phyloP scores from a whole-genome alignment of 495 filamentous ascomycete species.

The Trichodelitschia bisporula region DNA sequence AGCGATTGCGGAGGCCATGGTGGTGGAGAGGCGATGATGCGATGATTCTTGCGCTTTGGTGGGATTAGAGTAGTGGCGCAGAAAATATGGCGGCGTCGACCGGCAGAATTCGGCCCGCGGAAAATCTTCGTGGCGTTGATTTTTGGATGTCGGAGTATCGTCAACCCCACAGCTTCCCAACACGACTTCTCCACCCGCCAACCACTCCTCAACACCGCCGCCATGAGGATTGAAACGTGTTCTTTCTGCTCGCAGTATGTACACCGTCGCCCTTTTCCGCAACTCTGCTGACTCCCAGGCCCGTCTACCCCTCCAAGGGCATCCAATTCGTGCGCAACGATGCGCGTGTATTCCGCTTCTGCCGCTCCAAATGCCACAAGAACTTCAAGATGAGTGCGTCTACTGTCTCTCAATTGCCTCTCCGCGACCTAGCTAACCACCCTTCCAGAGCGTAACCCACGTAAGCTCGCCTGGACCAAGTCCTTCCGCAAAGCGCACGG shows the following conservation, averaged over 20 bases:
- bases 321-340: constrained; percentile 69
- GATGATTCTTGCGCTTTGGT: neutral
- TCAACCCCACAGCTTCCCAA: too few species aligned
- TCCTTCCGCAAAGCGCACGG: constrained; percentile 15
- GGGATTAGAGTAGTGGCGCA: constrained; percentile 1
- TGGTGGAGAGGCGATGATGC: neutral
- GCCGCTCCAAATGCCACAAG: constrained; percentile 80
- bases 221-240: constrained; percentile 49
- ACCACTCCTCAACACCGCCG: too few species aligned
- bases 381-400: constrained; percentile 22
- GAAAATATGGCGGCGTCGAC: too few species aligned
- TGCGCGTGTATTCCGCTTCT: constrained; percentile 46
- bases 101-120: too few species aligned
- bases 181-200: too few species aligned
- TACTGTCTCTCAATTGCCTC: neutral
- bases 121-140: too few species aligned
- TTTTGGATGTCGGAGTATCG: too few species aligned
- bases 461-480: constrained; percentile 26
- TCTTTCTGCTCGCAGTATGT: constrained; percentile 69
- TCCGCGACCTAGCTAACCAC: neutral
- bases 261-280: constrained; percentile 56
- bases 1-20: constrained; percentile 50
- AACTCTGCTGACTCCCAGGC: neutral
- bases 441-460: constrained; percentile 45
- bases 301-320: constrained; percentile 17